Base-by-base conservation (phyloP, 2,329 filamentous ascomycete species). In the Botrytis fragariae region DNA sequence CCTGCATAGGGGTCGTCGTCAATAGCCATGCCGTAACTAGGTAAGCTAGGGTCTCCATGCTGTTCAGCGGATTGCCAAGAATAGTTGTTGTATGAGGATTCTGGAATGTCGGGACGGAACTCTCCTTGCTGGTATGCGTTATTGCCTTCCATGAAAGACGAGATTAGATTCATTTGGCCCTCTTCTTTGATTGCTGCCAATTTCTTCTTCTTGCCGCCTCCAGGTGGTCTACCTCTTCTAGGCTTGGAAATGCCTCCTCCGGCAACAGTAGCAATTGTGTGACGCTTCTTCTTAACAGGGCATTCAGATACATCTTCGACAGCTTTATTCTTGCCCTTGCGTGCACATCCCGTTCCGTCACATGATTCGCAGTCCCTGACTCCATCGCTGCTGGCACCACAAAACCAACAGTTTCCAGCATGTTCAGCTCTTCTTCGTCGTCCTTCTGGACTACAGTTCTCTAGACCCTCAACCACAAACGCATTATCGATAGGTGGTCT, bases 401-500 rank as follows among this genome's bases (percentile, higher is more conserved):
- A 79, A 25, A 32, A 35, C 72, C 65, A 70, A 45, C 72, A 73
- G n/a, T 69, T 51, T 3, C 68, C 68, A 18, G 25, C 18, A 10
- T 62, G 35, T 35, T 68, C 72, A n/a, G 51, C 39, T 39, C 29
- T 68, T 62, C 48, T 63, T 67, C 74, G 74, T 73, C 78, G 74
- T 14, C 72, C 75, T 29, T 45, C 16, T 10, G 75, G 68, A 3
- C 61, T 64, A 32, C 74, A n/a, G 51, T 76, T 74, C 35, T 78
- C 75, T 12, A 78, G 51, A 1, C 78, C 76, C 37, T 74, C 69
- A 10, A 75, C 75, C 35, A 78, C 72, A 29, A 51, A 62, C 18
- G 79, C 78, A 32, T 65, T 76, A 62, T 80, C 78, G 54, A 79
- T 75, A 51, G 42, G 73, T 4, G 79, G 79, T 64, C 79, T 71